Evolutionary conservation across 2,329 filamentous ascomycete species (phyloP).

Genomic region (Cladosporium sp.): DNA sequence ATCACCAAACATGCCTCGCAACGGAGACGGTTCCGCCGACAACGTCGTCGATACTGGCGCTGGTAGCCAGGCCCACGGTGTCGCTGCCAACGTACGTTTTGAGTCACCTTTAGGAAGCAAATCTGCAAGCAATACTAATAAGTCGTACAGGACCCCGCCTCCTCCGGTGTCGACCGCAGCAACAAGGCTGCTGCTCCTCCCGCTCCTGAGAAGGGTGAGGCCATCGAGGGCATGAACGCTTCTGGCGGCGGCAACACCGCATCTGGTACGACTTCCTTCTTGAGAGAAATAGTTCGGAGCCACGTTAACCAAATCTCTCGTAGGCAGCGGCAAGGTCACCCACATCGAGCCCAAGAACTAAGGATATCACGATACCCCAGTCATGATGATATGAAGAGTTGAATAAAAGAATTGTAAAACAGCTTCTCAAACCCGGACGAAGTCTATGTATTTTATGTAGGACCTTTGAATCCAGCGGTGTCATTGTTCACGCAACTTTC

Average conservation of each 20-base stretch:
- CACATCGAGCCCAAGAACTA: slow-evolving; percentile 12
- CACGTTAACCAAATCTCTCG: too few species aligned
- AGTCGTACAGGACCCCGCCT: neutral
- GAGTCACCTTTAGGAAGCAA: too few species aligned
- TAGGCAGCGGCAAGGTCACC: slow-evolving; percentile 2
- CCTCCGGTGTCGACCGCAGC: slow-evolving; percentile 6
- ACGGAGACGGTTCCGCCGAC: slow-evolving; percentile 3
- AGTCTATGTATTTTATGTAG: slow-evolving; percentile 2
- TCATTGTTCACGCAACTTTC: slow-evolving; percentile 22
- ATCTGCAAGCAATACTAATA: too few species aligned
- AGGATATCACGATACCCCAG: slow-evolving; percentile 5
- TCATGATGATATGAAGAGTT: neutral
- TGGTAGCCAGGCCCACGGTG: slow-evolving; percentile 6
- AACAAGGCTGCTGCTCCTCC: slow-evolving; percentile 36
- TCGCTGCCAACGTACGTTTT: neutral
- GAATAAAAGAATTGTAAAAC: neutral
- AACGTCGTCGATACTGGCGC: slow-evolving; percentile 8
- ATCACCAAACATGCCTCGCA: slow-evolving; percentile 6
- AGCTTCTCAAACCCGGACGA: slow-evolving; percentile 1
- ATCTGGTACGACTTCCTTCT: neutral
- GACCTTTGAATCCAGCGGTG: neutral
- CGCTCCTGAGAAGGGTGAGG: slow-evolving; percentile 34
- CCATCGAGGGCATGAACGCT: slow-evolving; percentile 30
- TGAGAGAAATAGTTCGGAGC: too few species aligned
- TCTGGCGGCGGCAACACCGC: slow-evolving; percentile 28